phyloP scores from a whole-genome alignment of 2,329 filamentous ascomycete genomes.

The Colletotrichum acutatum region DNA sequence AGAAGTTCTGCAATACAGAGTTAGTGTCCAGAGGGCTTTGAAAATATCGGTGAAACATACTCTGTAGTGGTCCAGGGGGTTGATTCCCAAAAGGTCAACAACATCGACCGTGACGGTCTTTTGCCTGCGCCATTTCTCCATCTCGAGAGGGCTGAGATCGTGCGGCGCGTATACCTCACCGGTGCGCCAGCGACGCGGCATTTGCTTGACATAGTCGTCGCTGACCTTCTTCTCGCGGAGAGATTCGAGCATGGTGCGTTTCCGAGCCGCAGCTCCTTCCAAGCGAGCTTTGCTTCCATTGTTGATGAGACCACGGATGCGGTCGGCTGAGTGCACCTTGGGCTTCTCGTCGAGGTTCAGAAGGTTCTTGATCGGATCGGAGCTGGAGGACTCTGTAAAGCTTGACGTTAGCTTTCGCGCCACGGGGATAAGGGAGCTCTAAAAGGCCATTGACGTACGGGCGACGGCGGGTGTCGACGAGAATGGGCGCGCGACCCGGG shows the following conservation, averaged over 20 bases:
- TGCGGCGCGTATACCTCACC: slow-evolving; percentile 94
- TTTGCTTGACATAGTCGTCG: slow-evolving; percentile 69
- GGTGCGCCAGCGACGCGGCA: slow-evolving; percentile 75
- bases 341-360: slow-evolving; percentile 32
- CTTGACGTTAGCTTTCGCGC: slow-evolving; percentile 12
- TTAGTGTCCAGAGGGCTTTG: background rate
- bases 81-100: slow-evolving; percentile 82
- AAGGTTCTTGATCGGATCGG: slow-evolving; percentile 24
- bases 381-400: slow-evolving; percentile 1
- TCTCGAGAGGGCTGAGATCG: slow-evolving; percentile 82
- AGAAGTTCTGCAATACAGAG: slow-evolving; percentile 77
- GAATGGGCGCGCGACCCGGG: slow-evolving; percentile 31
- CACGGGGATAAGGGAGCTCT: background rate
- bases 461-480: slow-evolving; percentile 24
- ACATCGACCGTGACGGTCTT: slow-evolving; percentile 71
- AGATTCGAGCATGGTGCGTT: slow-evolving; percentile 49
- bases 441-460: slow-evolving; percentile 25
- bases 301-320: slow-evolving; percentile 28
- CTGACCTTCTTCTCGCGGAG: slow-evolving; percentile 52
- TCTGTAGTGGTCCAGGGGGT: slow-evolving; percentile 88
- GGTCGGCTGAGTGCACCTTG: slow-evolving; percentile 13
- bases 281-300: slow-evolving; percentile 40
- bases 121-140: slow-evolving; percentile 79
- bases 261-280: slow-evolving; percentile 39
- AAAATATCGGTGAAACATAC: slow-evolving; percentile 58